Evolutionary conservation across 202 grass and related monocot genomes (phyloP).

Genomic region (Zoysia matrella): DNA sequence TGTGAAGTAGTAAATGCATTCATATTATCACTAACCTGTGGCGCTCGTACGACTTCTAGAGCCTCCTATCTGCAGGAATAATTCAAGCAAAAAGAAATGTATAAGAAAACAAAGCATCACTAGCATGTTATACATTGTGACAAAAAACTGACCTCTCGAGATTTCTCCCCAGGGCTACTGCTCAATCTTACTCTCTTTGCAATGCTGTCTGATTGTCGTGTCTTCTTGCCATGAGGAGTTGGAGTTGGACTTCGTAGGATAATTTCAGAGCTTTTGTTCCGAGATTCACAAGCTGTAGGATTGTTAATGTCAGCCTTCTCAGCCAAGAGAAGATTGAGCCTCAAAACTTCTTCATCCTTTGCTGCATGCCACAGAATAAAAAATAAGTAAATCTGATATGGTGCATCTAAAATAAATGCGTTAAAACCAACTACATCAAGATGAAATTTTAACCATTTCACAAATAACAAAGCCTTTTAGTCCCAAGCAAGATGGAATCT

Average conservation of each 20-base stretch:
- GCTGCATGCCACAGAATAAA: constrained; percentile 48
- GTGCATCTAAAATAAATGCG: constrained; percentile 11
- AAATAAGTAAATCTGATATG: constrained; percentile 15
- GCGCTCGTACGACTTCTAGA: constrained; percentile 1
- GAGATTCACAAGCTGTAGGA: constrained; percentile 3
- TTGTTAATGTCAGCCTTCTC: constrained; percentile 51
- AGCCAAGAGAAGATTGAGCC: constrained; percentile 53
- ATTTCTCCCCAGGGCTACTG: constrained; percentile 17
- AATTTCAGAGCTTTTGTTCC: constrained; percentile 4
- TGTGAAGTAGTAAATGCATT: not conserved
- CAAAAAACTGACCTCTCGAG: constrained; percentile 35
- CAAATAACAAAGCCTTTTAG: too few relatives aligned
- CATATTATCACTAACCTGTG: constrained; percentile 39
- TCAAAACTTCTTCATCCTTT: constrained; percentile 61
- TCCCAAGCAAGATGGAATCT: too few relatives aligned
- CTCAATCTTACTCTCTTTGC: not conserved
- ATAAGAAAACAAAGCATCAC: constrained; percentile 26
- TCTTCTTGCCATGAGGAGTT: constrained; percentile 24
- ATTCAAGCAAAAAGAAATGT: constrained; percentile 36
- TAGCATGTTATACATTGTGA: constrained; percentile 18
- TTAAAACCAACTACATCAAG: constrained; percentile 13
- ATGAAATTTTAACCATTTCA: not conserved
- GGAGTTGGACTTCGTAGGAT: constrained; percentile 13
- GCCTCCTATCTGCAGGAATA: constrained; percentile 40
- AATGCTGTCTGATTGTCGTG: constrained; percentile 11